These are phyloP conservation scores for Gossypioides kirkii DNA, from an alignment of 345 rosid genomes.

Conservation along the genomic window DNA sequence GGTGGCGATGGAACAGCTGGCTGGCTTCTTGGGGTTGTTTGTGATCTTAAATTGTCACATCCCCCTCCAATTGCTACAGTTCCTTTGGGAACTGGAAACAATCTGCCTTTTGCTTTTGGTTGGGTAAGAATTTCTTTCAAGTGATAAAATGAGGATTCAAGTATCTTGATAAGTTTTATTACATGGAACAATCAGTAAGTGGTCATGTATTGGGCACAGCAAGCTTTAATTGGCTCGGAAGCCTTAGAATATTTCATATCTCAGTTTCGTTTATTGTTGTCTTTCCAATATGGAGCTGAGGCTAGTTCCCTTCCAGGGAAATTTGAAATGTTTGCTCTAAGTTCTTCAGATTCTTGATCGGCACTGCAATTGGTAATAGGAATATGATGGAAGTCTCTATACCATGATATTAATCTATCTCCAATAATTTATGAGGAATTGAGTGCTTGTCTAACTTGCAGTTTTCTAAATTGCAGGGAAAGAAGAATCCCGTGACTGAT, in stretches of 20 bases:
- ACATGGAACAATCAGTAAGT: background rate
- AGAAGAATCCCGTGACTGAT: slow-evolving; percentile 88
- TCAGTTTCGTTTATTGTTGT: background rate
- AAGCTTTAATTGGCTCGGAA: background rate
- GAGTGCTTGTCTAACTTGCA: slow-evolving; percentile 1
- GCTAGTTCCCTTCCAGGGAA: background rate
- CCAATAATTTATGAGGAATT: background rate
- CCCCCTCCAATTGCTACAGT: slow-evolving; percentile 91
- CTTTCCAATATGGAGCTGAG: background rate
- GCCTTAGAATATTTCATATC: background rate
- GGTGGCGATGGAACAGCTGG: slow-evolving; percentile 99
- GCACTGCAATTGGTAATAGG: background rate
- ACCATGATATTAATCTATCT: background rate
- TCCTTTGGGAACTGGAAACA: slow-evolving; percentile 97
- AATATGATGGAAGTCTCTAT: background rate
- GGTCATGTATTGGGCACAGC: background rate
- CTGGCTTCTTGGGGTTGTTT: slow-evolving; percentile 95
- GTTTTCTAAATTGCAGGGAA: slow-evolving; percentile 56
- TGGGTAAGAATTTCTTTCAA: slow-evolving; percentile 50
- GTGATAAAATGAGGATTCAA: background rate
- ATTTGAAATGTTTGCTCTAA: background rate
- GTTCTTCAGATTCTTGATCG: background rate
- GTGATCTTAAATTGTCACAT: slow-evolving; percentile 75
- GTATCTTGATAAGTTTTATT: slow-evolving; percentile 1
- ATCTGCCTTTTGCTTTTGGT: slow-evolving; percentile 91